Evolutionary conservation across 257 asterid genomes (phyloP).

Genomic region (Solanum phureja): DNA sequence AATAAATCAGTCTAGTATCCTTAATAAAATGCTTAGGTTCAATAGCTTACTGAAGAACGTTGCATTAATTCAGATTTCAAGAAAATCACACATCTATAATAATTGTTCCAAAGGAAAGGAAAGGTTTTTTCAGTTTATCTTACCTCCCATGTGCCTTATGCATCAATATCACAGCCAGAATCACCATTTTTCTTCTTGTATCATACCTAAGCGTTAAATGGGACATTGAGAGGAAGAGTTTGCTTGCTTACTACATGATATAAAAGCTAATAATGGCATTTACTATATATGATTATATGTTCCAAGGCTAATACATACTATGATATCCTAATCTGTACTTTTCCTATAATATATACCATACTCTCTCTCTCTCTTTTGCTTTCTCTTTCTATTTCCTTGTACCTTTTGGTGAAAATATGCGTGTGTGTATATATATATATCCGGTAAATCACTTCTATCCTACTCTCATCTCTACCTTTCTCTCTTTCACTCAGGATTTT

Average conservation of each 20-base stretch:
- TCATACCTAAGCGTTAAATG: neutral
- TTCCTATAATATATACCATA: neutral
- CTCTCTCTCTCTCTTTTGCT: neutral
- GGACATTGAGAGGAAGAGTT: neutral
- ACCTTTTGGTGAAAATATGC: neutral
- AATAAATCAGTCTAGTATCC: neutral
- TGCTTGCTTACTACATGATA: neutral
- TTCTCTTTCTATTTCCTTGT: neutral
- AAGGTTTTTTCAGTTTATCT: neutral
- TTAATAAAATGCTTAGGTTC: neutral
- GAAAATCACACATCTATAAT: neutral
- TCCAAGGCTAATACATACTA: neutral
- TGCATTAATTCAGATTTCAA: neutral
- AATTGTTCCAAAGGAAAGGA: neutral
- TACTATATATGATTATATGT: neutral
- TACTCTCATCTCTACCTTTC: neutral
- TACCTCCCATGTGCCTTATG: neutral
- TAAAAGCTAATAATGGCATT: neutral
- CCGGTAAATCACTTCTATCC: neutral
- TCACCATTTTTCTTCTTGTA: neutral
- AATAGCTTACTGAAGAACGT: neutral
- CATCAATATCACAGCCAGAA: neutral
- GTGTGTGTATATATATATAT: neutral
- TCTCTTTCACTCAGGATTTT: constrained; percentile 14
- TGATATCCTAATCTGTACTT: neutral